Conservation (phyloP, 352 stramenopile genomes). For the Pythium pyrilobum region DNA sequence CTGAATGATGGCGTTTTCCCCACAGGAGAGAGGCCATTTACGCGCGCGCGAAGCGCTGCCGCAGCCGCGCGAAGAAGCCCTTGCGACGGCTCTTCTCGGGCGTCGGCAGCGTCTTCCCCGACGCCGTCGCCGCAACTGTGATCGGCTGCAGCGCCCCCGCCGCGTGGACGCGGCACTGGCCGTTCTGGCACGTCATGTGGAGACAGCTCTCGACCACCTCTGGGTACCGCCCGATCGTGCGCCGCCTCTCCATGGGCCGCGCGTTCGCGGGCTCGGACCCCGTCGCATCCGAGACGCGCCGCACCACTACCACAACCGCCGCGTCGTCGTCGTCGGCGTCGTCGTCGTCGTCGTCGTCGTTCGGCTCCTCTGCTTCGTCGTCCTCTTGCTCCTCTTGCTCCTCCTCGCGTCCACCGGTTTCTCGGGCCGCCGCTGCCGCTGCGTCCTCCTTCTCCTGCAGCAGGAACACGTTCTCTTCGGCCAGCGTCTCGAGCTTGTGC, state of each 20-base stretch:
- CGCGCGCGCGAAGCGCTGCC: constrained; percentile 29
- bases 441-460: constrained; percentile 59
- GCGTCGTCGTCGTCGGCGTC: too few relatives aligned
- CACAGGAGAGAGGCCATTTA: too few relatives aligned
- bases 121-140: background rate
- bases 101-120: background rate
- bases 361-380: background rate
- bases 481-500: constrained; percentile 42
- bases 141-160: background rate
- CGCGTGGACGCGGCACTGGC: constrained; percentile 13
- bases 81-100: constrained; percentile 4
- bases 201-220: constrained; percentile 70
- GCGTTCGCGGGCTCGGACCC: background rate
- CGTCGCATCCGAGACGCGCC: constrained; percentile 1
- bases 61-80: constrained; percentile 43
- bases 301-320: too few relatives aligned
- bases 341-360: too few relatives aligned
- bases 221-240: constrained; percentile 27
- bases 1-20: too few relatives aligned
- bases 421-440: background rate
- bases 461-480: constrained; percentile 69
- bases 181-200: constrained; percentile 57
- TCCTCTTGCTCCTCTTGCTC: background rate
- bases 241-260: background rate
- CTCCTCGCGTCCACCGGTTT: background rate